Percentiles rank a stretch among this genome's conserved stretches.
phyloP scores from a whole-genome alignment of 176 grass and related monocot genomes.

The Themeda triandra region DNA sequence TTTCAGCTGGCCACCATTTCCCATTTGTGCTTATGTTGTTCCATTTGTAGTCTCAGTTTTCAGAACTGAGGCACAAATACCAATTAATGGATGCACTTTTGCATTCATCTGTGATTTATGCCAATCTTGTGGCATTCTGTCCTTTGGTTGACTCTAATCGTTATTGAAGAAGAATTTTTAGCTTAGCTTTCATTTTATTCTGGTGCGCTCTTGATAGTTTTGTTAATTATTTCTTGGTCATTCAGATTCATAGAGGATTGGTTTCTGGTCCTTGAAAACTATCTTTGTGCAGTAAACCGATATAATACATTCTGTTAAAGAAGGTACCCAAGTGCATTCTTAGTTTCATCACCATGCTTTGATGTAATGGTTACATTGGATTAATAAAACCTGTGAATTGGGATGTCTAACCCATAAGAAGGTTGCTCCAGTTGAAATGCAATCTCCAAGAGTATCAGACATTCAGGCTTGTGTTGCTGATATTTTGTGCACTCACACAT shows the following conservation, averaged over 20 bases:
- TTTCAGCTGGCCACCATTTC: neutral
- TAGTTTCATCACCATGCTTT: neutral
- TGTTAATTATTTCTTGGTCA: neutral
- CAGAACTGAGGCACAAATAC: neutral
- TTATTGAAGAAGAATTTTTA: neutral
- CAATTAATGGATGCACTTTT: neutral
- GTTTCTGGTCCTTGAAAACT: neutral
- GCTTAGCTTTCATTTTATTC: neutral
- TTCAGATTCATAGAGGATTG: neutral
- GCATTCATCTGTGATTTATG: neutral
- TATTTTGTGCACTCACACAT: neutral
- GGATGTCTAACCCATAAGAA: neutral
- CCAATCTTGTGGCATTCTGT: too few species aligned
- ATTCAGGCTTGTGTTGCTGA: neutral
- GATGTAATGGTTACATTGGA: neutral
- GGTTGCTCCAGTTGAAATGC: neutral
- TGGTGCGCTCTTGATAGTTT: neutral
- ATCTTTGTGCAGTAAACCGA: neutral
- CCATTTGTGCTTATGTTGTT: neutral
- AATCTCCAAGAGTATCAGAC: neutral
- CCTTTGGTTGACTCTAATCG: too few species aligned
- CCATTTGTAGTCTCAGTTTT: neutral
- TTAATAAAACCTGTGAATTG: neutral
- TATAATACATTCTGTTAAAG: slow-evolving; percentile 5
- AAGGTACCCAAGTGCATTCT: neutral